phyloP scores from a whole-genome alignment of 768 basidiomycete genomes.

The Lactarius quietus region DNA sequence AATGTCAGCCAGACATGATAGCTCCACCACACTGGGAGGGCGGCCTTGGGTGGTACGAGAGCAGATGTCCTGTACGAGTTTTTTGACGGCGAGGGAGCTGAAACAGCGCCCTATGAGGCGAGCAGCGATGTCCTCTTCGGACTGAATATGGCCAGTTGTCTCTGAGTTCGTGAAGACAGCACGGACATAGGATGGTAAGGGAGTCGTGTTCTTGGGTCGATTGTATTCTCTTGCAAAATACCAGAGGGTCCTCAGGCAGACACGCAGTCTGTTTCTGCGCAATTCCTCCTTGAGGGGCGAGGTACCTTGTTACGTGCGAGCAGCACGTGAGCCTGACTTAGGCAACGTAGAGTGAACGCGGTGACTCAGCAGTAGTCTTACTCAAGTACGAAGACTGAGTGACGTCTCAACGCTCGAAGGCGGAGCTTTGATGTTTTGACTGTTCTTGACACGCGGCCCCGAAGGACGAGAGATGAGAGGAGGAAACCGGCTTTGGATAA shows the following conservation, averaged over 20 bases:
- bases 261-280: conserved; percentile 5
- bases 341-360: too few species aligned
- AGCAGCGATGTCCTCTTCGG: background rate
- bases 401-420: too few species aligned
- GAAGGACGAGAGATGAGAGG: too few species aligned
- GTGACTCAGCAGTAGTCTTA: too few species aligned
- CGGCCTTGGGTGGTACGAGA: background rate
- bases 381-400: too few species aligned
- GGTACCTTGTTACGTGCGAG: too few species aligned
- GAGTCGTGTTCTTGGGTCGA: background rate
- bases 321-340: too few species aligned
- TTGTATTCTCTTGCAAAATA: background rate
- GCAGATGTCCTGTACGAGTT: background rate
- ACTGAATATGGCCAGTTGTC: background rate
- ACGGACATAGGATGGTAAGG: conserved; percentile 7
- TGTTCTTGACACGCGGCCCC: too few species aligned
- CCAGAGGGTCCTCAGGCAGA: conserved; percentile 6
- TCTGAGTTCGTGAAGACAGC: background rate
- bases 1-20: background rate
- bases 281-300: background rate
- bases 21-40: background rate
- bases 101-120: background rate
- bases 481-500: too few species aligned
- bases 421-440: too few species aligned
- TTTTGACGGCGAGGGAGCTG: background rate